These are phyloP conservation scores for Globisporangium nunn DNA, from an alignment of 352 stramenopile genomes.

Conservation along the genomic window DNA sequence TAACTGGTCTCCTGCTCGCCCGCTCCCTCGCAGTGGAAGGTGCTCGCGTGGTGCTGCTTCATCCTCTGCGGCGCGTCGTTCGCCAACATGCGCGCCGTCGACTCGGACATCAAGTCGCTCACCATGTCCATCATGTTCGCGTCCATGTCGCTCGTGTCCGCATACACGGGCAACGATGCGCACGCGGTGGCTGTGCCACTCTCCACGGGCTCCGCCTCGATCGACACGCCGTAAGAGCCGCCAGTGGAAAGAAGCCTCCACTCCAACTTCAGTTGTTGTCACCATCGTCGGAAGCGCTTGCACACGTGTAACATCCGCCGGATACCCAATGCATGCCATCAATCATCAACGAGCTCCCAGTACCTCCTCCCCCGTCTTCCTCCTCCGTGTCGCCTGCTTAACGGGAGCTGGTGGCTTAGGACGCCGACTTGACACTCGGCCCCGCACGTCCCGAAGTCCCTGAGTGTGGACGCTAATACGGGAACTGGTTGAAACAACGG, in stretches of 20 bases:
- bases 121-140: conserved; percentile 78
- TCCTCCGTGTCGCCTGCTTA: too few relatives aligned
- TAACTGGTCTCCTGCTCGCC: neutral
- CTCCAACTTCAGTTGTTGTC: too few relatives aligned
- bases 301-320: too few relatives aligned
- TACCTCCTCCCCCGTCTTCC: too few relatives aligned
- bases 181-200: conserved; percentile 22
- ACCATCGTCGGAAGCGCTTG: too few relatives aligned
- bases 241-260: neutral
- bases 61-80: conserved; percentile 61
- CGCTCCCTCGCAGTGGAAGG: conserved; percentile 37
- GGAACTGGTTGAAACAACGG: too few relatives aligned
- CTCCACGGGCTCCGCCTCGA: conserved; percentile 7
- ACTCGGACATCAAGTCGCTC: conserved; percentile 56
- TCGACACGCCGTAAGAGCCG: conserved; percentile 4
- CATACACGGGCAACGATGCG: conserved; percentile 40
- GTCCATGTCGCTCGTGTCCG: conserved; percentile 53
- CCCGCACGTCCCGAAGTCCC: too few relatives aligned
- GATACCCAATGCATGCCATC: too few relatives aligned
- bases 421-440: too few relatives aligned
- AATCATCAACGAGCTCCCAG: too few relatives aligned
- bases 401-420: too few relatives aligned
- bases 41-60: conserved; percentile 56
- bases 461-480: too few relatives aligned
- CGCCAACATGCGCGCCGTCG: conserved; percentile 44